A percentile compares a stretch with the other conserved stretches of the same genome.
Evolutionary conservation across 768 basidiomycete species (phyloP).

Genomic region (Lactarius indigo): DNA sequence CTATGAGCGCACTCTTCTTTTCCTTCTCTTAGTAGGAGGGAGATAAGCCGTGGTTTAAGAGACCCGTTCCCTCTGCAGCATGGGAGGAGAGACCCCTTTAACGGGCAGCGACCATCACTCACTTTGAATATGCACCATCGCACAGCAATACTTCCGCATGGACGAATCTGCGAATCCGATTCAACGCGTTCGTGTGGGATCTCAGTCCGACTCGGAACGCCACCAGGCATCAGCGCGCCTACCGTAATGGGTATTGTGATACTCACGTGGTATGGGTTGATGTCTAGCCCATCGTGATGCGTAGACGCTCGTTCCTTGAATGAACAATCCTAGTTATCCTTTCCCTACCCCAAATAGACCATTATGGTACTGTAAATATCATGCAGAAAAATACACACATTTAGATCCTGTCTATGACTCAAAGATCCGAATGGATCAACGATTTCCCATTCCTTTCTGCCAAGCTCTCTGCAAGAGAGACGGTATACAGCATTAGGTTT

Average conservation of each 20-base stretch:
- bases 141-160: neutral
- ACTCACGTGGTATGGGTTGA: neutral
- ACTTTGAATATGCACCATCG: neutral
- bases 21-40: neutral
- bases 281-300: neutral
- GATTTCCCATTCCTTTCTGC: too few species aligned
- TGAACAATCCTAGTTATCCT: neutral
- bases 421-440: too few species aligned
- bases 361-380: too few species aligned
- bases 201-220: slow-evolving; percentile 11
- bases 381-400: too few species aligned
- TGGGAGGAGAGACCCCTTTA: neutral
- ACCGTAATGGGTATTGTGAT: neutral
- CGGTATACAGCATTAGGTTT: too few species aligned
- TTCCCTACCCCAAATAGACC: too few species aligned
- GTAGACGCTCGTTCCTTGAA: neutral
- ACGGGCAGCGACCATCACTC: neutral
- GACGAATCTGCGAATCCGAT: slow-evolving; percentile 3
- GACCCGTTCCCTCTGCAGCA: neutral
- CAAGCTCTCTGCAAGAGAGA: too few species aligned
- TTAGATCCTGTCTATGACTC: too few species aligned
- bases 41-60: neutral
- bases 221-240: neutral
- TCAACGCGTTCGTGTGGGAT: neutral
- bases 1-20: neutral